Evolutionary conservation across 306 rosid genomes (phyloP).

Genomic region (Cucurbita argyrosperma): DNA sequence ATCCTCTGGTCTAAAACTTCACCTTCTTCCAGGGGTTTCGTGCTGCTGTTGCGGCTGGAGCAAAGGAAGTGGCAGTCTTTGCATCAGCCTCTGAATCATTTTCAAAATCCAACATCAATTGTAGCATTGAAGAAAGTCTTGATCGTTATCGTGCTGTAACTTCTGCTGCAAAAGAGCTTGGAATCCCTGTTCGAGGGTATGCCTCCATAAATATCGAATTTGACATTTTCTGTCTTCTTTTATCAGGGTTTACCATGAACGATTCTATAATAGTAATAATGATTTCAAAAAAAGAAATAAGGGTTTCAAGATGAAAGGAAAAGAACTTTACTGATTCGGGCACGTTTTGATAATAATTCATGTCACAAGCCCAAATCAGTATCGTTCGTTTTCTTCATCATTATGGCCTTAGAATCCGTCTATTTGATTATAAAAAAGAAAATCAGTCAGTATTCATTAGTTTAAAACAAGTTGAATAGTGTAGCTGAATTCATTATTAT

Average conservation of each 20-base stretch:
- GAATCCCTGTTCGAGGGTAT: slow-evolving; percentile 84
- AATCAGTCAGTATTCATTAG: neutral
- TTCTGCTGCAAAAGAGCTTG: slow-evolving; percentile 58
- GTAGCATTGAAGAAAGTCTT: slow-evolving; percentile 78
- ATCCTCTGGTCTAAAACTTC: slow-evolving; percentile 10
- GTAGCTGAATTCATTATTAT: neutral
- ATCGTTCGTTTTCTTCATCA: no score
- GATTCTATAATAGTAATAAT: no score
- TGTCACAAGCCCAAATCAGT: no score
- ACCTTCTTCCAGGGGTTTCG: slow-evolving; percentile 50
- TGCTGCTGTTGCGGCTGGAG: slow-evolving; percentile 83
- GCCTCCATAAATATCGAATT: slow-evolving; percentile 1
- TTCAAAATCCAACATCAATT: slow-evolving; percentile 78
- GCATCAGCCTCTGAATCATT: slow-evolving; percentile 91
- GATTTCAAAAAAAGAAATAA: no score
- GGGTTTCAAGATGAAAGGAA: neutral
- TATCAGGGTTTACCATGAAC: no score
- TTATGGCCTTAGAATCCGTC: neutral
- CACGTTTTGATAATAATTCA: no score
- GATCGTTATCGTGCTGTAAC: slow-evolving; percentile 53
- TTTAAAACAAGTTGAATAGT: neutral
- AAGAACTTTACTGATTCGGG: neutral
- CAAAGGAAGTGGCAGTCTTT: slow-evolving; percentile 75
- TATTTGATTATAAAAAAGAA: neutral
- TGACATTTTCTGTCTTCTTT: neutral